Percentiles rank a stretch among this genome's conserved stretches.
Evolutionary conservation across 1,284 basidiomycete species (phyloP).

Genomic region (Sporisorium graminicola): DNA sequence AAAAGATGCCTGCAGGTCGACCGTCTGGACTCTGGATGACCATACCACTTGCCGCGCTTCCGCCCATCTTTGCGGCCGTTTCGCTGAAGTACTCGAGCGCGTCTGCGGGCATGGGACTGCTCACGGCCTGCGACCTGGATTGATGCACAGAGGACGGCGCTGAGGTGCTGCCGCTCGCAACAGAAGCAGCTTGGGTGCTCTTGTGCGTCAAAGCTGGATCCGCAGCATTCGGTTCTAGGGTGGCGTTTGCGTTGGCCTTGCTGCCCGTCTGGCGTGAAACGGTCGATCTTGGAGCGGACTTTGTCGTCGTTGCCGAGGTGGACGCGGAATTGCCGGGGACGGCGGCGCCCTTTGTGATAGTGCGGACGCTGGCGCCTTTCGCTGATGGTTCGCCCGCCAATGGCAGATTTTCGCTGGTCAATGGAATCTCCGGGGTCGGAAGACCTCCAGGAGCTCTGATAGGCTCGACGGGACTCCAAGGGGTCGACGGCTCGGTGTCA

Average conservation of each 20-base stretch:
- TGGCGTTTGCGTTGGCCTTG: conserved; percentile 1
- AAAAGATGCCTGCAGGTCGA: conserved; percentile 91
- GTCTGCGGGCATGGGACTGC: conserved; percentile 72
- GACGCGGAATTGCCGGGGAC: neutral
- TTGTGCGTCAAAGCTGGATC: conserved; percentile 24
- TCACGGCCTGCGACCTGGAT: conserved; percentile 26
- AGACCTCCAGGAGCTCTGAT: neutral
- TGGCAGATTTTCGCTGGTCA: conserved; percentile 30
- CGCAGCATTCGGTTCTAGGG: neutral
- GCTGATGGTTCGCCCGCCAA: conserved; percentile 8
- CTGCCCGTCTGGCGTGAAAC: conserved; percentile 15
- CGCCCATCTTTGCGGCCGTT: conserved; percentile 77
- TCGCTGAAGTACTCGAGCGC: conserved; percentile 89
- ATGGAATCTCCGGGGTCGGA: conserved; percentile 15
- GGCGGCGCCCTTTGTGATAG: conserved; percentile 10
- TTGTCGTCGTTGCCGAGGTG: conserved; percentile 18
- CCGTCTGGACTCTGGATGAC: conserved; percentile 93
- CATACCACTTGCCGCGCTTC: conserved; percentile 84
- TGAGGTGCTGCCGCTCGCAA: conserved; percentile 9
- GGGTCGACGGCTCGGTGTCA: conserved; percentile 31
- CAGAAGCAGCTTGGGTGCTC: conserved; percentile 12
- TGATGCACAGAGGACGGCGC: conserved; percentile 11
- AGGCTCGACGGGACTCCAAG: conserved; percentile 35
- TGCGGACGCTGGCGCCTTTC: conserved; percentile 15
- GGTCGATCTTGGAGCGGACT: conserved; percentile 13